Evolutionary conservation across 2,329 filamentous ascomycete genomes (phyloP), one percentile per base, ranked within the genome.

Genomic region (Arthroderma uncinatum): DNA sequence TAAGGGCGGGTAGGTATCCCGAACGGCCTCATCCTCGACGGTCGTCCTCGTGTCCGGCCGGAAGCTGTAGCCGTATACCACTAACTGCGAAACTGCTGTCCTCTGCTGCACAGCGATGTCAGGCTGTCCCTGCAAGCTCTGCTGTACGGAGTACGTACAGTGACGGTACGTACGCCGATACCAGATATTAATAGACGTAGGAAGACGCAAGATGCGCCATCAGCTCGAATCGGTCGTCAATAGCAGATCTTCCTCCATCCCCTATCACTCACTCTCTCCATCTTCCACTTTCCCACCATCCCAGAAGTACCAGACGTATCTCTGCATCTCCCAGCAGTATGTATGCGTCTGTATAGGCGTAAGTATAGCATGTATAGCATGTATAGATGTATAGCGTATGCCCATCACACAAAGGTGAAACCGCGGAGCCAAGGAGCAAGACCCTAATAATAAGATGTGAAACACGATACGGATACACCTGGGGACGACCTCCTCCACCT

Each of bases 361-460:
- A 12, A 6, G 33, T 34, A 5, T 34, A 34, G 6, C 12, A 12
- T 34, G 6, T 34, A 34, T 12, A 6, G 33, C 12, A 34, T 34
- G 33, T 34, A 5, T 34, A 34, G 6, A 5, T 34, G 33, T 34
- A n/a, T n/a, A n/a, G n/a, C n/a, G n/a, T n/a, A n/a, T 12, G 34
- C 34, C 34, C 14, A 30, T 44, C 40, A 23, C 40, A 44, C 40
- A 44, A 44, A 44, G 40, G 19, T 44, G 40, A 42, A 42, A 42
- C 39, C 39, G 39, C n/a, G 39, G 39, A 42, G 39, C 39, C 39
- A 42, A 42, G 39, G 39, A 44, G 40, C 40, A 44, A 44, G 40
- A 23, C 40, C 40, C 40, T 44, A 16, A 44, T 44, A 44, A 44
- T 44, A 23, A 44, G 40, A 44, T 44, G 40, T 44, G 40, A 44